phyloP scores from a whole-genome alignment of 192 early-diverging fungal species.

The Podila horticola region DNA sequence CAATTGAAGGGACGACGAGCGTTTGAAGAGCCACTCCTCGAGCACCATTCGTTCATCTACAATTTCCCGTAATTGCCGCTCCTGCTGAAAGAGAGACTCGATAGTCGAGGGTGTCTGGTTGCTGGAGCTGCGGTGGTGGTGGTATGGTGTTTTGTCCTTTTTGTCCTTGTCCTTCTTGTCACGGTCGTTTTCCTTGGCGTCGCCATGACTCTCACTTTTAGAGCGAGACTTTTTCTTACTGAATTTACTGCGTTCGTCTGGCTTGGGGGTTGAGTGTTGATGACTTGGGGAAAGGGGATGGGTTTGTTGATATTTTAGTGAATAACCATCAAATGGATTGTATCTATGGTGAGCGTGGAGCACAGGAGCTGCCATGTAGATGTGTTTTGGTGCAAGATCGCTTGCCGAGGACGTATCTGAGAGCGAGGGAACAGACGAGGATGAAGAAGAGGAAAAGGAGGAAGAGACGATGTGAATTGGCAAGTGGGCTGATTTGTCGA shows the following conservation, averaged over 20 bases:
- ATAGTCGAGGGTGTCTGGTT: constrained; percentile 8
- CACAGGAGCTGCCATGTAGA: neutral
- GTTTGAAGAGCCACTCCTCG: constrained; percentile 42
- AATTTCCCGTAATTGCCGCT: neutral
- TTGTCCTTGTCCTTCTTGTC: neutral
- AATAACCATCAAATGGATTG: neutral
- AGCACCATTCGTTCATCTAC: constrained; percentile 20
- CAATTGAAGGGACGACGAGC: constrained; percentile 24
- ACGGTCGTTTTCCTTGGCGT: neutral
- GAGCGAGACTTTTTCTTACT: neutral
- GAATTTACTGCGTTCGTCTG: neutral
- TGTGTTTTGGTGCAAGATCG: neutral
- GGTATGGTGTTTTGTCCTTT: neutral
- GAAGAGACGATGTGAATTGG: neutral
- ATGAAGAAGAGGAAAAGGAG: neutral
- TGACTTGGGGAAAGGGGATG: neutral
- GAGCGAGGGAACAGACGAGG: neutral
- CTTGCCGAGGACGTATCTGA: neutral
- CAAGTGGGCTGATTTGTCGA: neutral
- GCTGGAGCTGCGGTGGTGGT: neutral
- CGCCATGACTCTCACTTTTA: neutral
- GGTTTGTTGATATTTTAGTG: too few species aligned
- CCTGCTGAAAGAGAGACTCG: constrained; percentile 11
- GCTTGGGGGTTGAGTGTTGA: neutral
- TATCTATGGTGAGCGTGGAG: neutral